These are phyloP conservation scores for Rhizophora apiculata DNA, from an alignment of 345 rosid species.

Conservation along the genomic window DNA sequence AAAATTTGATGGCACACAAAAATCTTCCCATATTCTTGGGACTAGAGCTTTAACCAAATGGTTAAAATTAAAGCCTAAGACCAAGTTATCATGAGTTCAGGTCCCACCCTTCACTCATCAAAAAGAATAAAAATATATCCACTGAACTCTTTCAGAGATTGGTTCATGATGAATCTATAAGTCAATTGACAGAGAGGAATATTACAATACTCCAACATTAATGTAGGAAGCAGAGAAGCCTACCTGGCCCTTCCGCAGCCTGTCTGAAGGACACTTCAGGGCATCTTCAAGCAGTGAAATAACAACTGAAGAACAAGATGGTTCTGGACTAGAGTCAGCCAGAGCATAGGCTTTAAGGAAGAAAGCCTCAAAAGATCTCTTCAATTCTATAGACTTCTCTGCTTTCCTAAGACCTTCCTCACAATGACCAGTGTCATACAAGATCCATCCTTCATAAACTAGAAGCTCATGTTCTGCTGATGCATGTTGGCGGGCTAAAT, in stretches of 20 bases:
- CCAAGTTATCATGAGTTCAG: too few species aligned
- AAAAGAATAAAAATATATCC: too few species aligned
- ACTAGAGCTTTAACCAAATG: neutral
- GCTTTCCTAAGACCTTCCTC: slow-evolving; percentile 94
- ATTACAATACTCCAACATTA: slow-evolving; percentile 4
- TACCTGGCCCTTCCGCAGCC: slow-evolving; percentile 99
- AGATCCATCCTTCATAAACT: slow-evolving; percentile 97
- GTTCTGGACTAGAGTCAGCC: slow-evolving; percentile 89
- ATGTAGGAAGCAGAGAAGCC: slow-evolving; percentile 18
- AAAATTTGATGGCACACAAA: neutral
- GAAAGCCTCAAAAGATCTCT: slow-evolving; percentile 96
- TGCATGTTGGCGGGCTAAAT: slow-evolving; percentile 86
- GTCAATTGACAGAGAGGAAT: neutral
- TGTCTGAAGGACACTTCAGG: slow-evolving; percentile 91
- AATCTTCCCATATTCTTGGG: neutral
- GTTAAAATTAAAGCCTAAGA: too few species aligned
- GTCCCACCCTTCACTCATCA: too few species aligned
- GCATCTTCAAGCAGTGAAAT: slow-evolving; percentile 94
- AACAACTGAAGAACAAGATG: slow-evolving; percentile 73
- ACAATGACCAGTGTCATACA: slow-evolving; percentile 93
- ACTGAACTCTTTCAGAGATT: neutral
- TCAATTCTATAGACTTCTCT: slow-evolving; percentile 71
- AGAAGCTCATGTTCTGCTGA: slow-evolving; percentile 80
- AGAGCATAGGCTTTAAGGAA: slow-evolving; percentile 97
- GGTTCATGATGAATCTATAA: neutral